Evolutionary conservation across 2,329 filamentous ascomycete genomes (phyloP).

Genomic region (Cladophialophora exuberans): DNA sequence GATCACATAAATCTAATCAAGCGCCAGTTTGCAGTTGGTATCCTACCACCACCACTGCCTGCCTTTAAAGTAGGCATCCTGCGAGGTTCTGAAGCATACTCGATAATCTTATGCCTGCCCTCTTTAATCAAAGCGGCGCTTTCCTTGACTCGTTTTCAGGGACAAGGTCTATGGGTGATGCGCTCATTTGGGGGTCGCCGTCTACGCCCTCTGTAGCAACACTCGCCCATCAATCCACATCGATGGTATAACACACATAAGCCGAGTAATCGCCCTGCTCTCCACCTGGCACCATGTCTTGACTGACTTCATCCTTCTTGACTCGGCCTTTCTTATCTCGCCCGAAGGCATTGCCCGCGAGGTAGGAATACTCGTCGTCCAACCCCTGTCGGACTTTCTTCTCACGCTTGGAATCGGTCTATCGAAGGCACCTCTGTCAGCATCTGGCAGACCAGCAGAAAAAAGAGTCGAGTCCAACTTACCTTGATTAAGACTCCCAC

Average conservation of each 20-base stretch:
- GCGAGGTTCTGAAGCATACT: too few species aligned
- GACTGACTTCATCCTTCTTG: conserved; percentile 84
- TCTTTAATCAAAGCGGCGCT: too few species aligned
- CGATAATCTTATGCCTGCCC: too few species aligned
- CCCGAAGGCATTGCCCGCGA: conserved; percentile 92
- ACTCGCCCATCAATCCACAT: conserved; percentile 56
- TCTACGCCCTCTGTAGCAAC: not conserved
- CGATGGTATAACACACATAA: conserved; percentile 96
- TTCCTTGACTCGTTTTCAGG: too few species aligned
- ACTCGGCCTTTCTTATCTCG: conserved; percentile 91
- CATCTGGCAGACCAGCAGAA: not conserved
- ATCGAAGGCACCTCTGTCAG: conserved; percentile 16
- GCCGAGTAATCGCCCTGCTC: conserved; percentile 87
- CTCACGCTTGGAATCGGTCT: conserved; percentile 81
- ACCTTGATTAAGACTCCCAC: conserved; percentile 84
- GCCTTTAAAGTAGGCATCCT: too few species aligned
- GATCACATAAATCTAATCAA: too few species aligned
- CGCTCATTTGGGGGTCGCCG: too few species aligned
- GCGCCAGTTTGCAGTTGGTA: too few species aligned
- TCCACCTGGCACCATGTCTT: conserved; percentile 61
- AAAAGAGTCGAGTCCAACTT: conserved; percentile 39
- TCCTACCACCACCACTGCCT: too few species aligned
- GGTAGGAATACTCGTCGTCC: conserved; percentile 83
- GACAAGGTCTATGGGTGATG: too few species aligned
- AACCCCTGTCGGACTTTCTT: conserved; percentile 80